phyloP scores from a whole-genome alignment of 164 flowering plant species.

The Macadamia integrifolia region DNA sequence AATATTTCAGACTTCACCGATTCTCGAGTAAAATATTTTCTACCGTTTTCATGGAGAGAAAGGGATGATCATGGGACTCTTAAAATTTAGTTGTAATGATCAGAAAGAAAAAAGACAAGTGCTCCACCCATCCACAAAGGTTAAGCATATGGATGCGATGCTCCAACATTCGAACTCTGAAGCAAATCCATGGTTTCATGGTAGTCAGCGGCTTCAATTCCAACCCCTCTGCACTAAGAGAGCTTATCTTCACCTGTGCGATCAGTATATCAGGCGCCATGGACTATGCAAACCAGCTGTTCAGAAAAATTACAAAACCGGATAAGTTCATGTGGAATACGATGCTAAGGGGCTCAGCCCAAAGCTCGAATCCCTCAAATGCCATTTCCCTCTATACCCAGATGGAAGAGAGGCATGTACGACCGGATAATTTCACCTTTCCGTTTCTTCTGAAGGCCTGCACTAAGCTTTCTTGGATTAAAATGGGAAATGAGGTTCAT shows the following conservation, averaged over 20 bases:
- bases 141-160: conserved; percentile 46
- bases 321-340: conserved; percentile 76
- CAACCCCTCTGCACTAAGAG: conserved; percentile 41
- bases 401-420: conserved; percentile 41
- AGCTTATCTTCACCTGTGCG: conserved; percentile 47
- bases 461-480: conserved; percentile 47
- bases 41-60: neutral
- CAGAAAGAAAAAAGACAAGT: conserved; percentile 34
- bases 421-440: conserved; percentile 58
- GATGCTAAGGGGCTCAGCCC: conserved; percentile 65
- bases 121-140: conserved; percentile 29
- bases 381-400: conserved; percentile 42
- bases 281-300: conserved; percentile 57
- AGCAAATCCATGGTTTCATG: conserved; percentile 59
- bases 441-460: conserved; percentile 75
- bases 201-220: conserved; percentile 55
- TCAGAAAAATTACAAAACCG: conserved; percentile 52
- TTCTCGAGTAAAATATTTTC: too few relatives aligned
- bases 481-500: conserved; percentile 47
- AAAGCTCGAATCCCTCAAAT: conserved; percentile 40
- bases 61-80: neutral
- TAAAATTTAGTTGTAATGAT: conserved; percentile 31
- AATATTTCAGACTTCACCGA: too few relatives aligned
- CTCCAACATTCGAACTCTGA: conserved; percentile 36
- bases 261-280: conserved; percentile 36